These are phyloP conservation scores for Dipodascus geniculatus DNA, from an alignment of 805 yeast genomes.

Conservation along the genomic window DNA sequence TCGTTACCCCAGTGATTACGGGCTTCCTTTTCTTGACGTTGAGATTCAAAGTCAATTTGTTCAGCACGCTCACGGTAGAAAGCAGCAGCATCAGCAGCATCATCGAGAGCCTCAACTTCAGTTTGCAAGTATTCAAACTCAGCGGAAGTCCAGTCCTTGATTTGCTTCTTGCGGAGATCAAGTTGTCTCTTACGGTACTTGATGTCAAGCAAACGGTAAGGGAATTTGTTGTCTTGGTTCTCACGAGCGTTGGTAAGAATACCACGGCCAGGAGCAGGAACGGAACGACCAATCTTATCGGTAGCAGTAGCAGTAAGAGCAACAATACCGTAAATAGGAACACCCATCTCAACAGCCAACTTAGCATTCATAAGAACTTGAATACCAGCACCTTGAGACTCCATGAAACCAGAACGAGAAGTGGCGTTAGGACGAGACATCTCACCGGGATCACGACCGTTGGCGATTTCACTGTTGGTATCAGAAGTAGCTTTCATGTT, in stretches of 20 bases:
- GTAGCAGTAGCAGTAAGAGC: constrained; percentile 95
- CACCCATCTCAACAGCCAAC: constrained; percentile 95
- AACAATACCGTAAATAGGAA: constrained; percentile 91
- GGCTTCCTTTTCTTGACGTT: constrained; percentile 76
- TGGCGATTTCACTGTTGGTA: constrained; percentile 74
- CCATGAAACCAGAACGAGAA: constrained; percentile 96
- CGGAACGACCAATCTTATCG: constrained; percentile 97
- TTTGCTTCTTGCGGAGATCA: constrained; percentile 62
- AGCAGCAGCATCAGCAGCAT: constrained; percentile 31
- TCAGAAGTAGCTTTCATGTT: constrained; percentile 98
- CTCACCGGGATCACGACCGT: constrained; percentile 95
- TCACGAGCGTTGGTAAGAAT: constrained; percentile 96
- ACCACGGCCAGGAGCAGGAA: constrained; percentile 99
- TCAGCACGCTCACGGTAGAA: constrained; percentile 76
- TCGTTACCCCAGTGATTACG: constrained; percentile 92
- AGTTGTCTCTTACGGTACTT: constrained; percentile 91
- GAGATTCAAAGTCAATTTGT: constrained; percentile 76
- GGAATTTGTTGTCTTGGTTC: constrained; percentile 68
- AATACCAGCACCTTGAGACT: constrained; percentile 98
- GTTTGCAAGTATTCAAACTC: constrained; percentile 62
- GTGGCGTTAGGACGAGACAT: constrained; percentile 99
- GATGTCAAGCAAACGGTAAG: constrained; percentile 73
- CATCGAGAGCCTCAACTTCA: constrained; percentile 48
- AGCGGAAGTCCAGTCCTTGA: constrained; percentile 72
- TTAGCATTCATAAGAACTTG: constrained; percentile 94